phyloP scores from a whole-genome alignment of 2,329 filamentous ascomycete species.

The Sporothrix dimorphospora region DNA sequence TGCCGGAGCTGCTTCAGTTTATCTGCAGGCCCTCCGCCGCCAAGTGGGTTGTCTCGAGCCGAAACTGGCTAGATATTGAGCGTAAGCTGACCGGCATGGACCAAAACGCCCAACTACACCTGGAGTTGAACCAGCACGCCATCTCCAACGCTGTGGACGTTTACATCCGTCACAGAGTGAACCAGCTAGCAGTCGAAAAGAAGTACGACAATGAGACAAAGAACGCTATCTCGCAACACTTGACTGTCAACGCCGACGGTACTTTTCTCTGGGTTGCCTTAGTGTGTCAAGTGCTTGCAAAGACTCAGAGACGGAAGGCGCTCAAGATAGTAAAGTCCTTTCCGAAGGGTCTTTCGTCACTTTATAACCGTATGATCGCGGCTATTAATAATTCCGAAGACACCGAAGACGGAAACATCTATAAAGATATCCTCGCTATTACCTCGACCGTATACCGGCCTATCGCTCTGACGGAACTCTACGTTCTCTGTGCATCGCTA shows the following conservation, averaged over 20 bases:
- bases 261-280: too few species aligned
- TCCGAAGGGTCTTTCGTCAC: conserved; percentile 41
- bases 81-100: conserved; percentile 34
- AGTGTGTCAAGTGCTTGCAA: conserved; percentile 41
- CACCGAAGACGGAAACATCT: conserved; percentile 37
- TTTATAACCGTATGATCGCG: conserved; percentile 47
- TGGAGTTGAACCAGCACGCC: conserved; percentile 45
- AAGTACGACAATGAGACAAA: conserved; percentile 35
- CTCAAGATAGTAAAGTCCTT: conserved; percentile 35
- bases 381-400: conserved; percentile 38
- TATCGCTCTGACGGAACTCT: conserved; percentile 44
- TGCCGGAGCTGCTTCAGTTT: conserved; percentile 42
- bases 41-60: conserved; percentile 51
- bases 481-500: conserved; percentile 32
- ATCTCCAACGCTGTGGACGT: conserved; percentile 39
- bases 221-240: conserved; percentile 34
- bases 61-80: conserved; percentile 46
- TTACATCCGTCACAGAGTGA: conserved; percentile 46
- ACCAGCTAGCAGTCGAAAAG: conserved; percentile 38
- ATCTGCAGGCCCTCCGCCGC: conserved; percentile 38
- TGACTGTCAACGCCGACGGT: conserved; percentile 41
- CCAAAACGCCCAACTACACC: conserved; percentile 38
- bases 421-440: conserved; percentile 42
- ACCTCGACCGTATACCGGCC: conserved; percentile 43
- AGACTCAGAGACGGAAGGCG: conserved; percentile 35